These are phyloP conservation scores for Flaveria linearis DNA, from an alignment of 129 eudicot species.

Conservation along the genomic window DNA sequence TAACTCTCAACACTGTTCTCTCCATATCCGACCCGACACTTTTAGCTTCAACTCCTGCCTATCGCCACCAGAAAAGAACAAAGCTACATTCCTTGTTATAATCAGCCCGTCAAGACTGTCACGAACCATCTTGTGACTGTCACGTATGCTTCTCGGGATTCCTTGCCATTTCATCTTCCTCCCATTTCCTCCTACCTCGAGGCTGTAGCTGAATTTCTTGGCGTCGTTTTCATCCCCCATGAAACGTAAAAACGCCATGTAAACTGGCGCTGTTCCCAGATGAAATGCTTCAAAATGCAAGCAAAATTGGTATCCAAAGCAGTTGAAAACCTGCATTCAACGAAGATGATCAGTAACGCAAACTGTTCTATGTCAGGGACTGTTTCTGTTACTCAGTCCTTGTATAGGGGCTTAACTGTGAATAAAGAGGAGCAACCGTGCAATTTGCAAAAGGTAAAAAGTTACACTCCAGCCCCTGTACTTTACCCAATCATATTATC, in stretches of 20 bases:
- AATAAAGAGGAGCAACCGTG: not conserved
- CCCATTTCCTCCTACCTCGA: constrained; percentile 57
- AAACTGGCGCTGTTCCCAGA: constrained; percentile 55
- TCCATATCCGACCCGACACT: constrained; percentile 70
- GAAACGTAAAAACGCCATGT: constrained; percentile 68
- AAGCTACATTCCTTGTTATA: constrained; percentile 50
- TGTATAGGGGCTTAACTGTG: not conserved
- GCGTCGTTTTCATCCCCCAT: constrained; percentile 73
- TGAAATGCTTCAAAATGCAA: constrained; percentile 75
- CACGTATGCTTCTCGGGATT: constrained; percentile 73
- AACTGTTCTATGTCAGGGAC: not conserved
- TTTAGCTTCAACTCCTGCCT: constrained; percentile 59
- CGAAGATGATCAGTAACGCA: not conserved
- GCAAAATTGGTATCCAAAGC: constrained; percentile 20
- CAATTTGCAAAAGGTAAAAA: not conserved
- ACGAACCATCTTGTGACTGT: constrained; percentile 57
- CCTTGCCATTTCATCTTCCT: constrained; percentile 69
- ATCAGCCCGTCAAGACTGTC: constrained; percentile 61
- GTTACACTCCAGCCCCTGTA: not conserved
- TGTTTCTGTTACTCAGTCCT: not conserved
- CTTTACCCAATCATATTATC: not conserved
- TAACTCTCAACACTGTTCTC: constrained; percentile 38
- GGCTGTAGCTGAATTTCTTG: constrained; percentile 54
- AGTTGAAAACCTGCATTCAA: constrained; percentile 19
- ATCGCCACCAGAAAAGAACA: constrained; percentile 70